phyloP scores from a whole-genome alignment of 2,329 filamentous ascomycete genomes.

The Penicillium sp. region DNA sequence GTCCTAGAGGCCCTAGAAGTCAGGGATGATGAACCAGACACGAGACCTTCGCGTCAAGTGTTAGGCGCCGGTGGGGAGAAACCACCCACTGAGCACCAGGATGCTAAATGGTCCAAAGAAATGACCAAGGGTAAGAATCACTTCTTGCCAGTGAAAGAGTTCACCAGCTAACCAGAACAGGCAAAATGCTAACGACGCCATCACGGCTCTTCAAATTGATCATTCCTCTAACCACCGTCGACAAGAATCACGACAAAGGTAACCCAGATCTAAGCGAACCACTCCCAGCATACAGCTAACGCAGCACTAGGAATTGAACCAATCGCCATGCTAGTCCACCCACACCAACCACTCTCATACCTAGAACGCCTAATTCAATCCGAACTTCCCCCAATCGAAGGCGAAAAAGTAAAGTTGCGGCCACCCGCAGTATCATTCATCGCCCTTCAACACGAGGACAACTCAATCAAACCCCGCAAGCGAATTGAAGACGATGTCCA shows the following conservation, averaged over 20 bases:
- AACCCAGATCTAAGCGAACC: neutral
- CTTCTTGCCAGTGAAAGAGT: neutral
- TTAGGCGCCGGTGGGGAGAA: slow-evolving; percentile 27
- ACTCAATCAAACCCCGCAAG: slow-evolving; percentile 46
- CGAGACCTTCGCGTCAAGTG: slow-evolving; percentile 27
- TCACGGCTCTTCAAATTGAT: slow-evolving; percentile 76
- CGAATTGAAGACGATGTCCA: slow-evolving; percentile 30
- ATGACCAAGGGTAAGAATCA: slow-evolving; percentile 59
- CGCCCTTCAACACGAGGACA: slow-evolving; percentile 67
- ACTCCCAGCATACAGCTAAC: neutral
- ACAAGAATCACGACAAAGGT: slow-evolving; percentile 56
- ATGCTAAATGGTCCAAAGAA: slow-evolving; percentile 26
- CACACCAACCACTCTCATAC: slow-evolving; percentile 86
- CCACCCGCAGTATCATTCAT: slow-evolving; percentile 73
- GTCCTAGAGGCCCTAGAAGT: slow-evolving; percentile 36
- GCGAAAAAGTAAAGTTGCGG: slow-evolving; percentile 60
- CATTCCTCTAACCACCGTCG: slow-evolving; percentile 64
- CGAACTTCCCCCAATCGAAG: slow-evolving; percentile 67
- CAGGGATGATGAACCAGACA: slow-evolving; percentile 26
- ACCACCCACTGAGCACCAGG: neutral
- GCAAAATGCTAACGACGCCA: slow-evolving; percentile 75
- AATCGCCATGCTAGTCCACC: slow-evolving; percentile 77
- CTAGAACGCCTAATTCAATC: slow-evolving; percentile 84
- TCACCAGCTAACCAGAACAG: slow-evolving; percentile 37
- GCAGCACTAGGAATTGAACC: slow-evolving; percentile 62